A percentile compares a stretch with the other conserved stretches of the same genome.
Evolutionary conservation across 2,329 filamentous ascomycete species (phyloP).

Genomic region (Fusarium robinianum): DNA sequence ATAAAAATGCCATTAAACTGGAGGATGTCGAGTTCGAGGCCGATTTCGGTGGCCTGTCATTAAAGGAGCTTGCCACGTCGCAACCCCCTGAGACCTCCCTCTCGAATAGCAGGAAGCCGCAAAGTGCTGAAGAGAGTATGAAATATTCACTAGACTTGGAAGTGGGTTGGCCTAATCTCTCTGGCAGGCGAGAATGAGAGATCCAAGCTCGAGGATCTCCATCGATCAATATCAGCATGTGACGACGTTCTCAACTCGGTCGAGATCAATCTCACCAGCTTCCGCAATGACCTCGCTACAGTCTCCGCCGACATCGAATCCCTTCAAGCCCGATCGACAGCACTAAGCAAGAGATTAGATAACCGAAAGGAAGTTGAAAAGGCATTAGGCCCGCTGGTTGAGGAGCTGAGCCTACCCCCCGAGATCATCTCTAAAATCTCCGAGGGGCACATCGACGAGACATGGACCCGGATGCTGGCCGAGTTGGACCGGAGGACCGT

Average conservation of each 20-base stretch:
- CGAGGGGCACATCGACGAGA: conserved; percentile 86
- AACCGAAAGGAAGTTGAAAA: conserved; percentile 91
- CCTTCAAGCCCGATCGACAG: conserved; percentile 82
- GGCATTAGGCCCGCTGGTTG: conserved; percentile 82
- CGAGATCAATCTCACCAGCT: conserved; percentile 87
- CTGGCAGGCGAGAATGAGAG: conserved; percentile 74
- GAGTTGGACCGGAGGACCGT: conserved; percentile 82
- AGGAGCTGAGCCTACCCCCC: conserved; percentile 89
- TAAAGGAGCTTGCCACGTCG: conserved; percentile 69
- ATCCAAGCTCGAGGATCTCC: conserved; percentile 85
- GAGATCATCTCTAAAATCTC: conserved; percentile 81
- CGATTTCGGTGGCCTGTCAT: conserved; percentile 77
- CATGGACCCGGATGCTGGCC: conserved; percentile 80
- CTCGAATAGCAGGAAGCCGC: conserved; percentile 51
- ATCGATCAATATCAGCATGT: conserved; percentile 85
- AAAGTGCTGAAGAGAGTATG: conserved; percentile 75
- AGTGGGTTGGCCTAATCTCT: background rate
- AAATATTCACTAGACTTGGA: background rate
- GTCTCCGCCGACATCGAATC: conserved; percentile 97
- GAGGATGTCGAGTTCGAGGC: conserved; percentile 67
- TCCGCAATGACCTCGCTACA: conserved; percentile 87
- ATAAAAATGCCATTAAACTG: conserved; percentile 43
- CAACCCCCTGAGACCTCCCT: conserved; percentile 26
- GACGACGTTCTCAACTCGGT: conserved; percentile 93
- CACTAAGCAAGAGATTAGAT: conserved; percentile 81